Conservation (phyloP, 78 protist species). For the Abeoforma whisleri region DNA sequence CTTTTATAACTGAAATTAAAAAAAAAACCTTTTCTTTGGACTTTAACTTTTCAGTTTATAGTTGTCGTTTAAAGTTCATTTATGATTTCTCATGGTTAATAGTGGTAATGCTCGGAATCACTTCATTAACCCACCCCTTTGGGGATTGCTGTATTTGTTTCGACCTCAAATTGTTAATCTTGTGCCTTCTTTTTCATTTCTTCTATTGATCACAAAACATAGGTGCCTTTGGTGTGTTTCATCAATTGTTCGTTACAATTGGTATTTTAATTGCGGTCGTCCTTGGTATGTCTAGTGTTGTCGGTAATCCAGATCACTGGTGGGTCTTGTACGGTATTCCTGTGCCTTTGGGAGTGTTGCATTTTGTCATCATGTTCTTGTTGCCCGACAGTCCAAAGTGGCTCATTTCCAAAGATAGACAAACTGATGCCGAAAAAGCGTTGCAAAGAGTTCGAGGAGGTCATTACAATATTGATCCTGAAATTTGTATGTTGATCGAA, state of each 20-base stretch:
- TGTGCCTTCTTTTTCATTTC: too few species aligned
- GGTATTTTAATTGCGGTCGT: conserved; percentile 18
- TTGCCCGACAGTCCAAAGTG: neutral
- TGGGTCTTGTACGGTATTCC: conserved; percentile 16
- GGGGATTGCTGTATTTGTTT: too few species aligned
- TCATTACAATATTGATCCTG: neutral
- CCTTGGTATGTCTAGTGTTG: conserved; percentile 25
- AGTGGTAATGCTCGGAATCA: too few species aligned
- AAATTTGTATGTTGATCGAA: neutral
- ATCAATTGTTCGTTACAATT: conserved; percentile 14
- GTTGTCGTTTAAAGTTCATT: too few species aligned
- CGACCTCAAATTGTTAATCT: too few species aligned
- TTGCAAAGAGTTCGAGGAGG: conserved; percentile 3
- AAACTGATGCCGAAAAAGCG: conserved; percentile 16
- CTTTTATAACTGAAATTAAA: too few species aligned
- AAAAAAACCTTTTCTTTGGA: too few species aligned
- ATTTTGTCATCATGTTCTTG: neutral
- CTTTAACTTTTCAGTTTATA: too few species aligned
- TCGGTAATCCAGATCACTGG: neutral
- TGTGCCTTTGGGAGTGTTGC: neutral
- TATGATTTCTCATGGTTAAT: too few species aligned
- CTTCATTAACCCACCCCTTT: too few species aligned
- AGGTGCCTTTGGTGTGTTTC: conserved; percentile 35
- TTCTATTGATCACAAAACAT: too few species aligned
- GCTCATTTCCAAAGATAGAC: conserved; percentile 4